phyloP scores from a whole-genome alignment of 2,329 filamentous ascomycete species.

The Cryphonectria parasitica region DNA sequence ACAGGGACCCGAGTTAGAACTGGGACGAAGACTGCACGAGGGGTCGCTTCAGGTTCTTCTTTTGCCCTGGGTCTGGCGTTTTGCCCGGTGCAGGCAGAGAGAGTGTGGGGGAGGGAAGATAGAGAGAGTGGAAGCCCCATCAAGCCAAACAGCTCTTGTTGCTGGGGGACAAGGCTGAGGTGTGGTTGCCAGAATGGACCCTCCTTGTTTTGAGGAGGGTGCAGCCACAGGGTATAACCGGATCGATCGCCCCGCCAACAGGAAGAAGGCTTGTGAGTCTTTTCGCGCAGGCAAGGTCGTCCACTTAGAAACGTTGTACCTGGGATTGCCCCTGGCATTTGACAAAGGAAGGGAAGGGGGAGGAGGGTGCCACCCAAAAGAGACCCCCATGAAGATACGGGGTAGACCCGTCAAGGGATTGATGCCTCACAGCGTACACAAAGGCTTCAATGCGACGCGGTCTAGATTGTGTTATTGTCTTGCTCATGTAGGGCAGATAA shows the following conservation, averaged over 20 bases:
- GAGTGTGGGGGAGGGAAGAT: neutral
- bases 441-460: neutral
- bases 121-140: neutral
- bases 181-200: neutral
- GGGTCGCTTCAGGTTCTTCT: conserved; percentile 15
- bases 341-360: neutral
- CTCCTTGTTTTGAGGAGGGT: conserved; percentile 14
- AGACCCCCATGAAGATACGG: conserved; percentile 3
- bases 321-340: neutral
- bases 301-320: neutral
- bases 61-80: neutral
- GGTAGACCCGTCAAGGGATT: neutral
- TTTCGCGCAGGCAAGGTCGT: neutral
- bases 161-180: conserved; percentile 12
- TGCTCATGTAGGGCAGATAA: neutral
- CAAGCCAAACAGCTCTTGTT: neutral
- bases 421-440: neutral
- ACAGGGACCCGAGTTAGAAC: conserved; percentile 16
- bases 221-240: neutral
- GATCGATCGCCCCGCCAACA: neutral
- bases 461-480: neutral
- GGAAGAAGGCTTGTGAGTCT: neutral
- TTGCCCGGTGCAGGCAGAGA: neutral
- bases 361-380: too few species aligned
- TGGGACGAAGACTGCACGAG: conserved; percentile 19